phyloP scores from a whole-genome alignment of 257 asterid genomes.

The Ilex asprella region DNA sequence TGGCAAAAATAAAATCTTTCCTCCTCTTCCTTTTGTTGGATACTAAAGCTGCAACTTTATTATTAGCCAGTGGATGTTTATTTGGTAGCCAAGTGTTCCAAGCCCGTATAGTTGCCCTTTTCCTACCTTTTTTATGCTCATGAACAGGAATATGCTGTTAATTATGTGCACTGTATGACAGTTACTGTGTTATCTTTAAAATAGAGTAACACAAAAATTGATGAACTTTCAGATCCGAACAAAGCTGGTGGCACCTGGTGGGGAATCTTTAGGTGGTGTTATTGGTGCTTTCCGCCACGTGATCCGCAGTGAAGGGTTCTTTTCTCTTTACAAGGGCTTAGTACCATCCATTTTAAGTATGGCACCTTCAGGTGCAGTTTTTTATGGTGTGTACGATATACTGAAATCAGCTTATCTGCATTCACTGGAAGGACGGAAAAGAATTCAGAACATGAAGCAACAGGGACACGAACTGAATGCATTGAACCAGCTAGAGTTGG shows the following conservation, averaged over 20 bases:
- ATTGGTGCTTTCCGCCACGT: slow-evolving; percentile 83
- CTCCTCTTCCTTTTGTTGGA: background rate
- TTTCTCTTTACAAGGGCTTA: slow-evolving; percentile 55
- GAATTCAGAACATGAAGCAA: slow-evolving; percentile 57
- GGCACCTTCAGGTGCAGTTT: slow-evolving; percentile 71
- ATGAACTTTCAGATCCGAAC: slow-evolving; percentile 70
- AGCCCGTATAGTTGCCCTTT: background rate
- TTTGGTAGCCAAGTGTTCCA: no score
- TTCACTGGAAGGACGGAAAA: slow-evolving; percentile 77
- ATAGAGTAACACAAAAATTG: no score
- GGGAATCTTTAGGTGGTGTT: slow-evolving; percentile 87
- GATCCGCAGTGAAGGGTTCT: slow-evolving; percentile 43
- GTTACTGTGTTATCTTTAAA: no score
- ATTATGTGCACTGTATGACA: background rate
- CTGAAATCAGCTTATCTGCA: slow-evolving; percentile 56
- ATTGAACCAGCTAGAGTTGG: slow-evolving; percentile 82
- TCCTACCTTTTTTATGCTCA: background rate
- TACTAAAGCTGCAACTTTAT: background rate
- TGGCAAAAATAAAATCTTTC: background rate
- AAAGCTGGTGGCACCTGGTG: slow-evolving; percentile 92
- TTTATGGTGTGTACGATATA: slow-evolving; percentile 52
- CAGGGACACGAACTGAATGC: slow-evolving; percentile 67
- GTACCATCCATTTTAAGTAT: slow-evolving; percentile 52
- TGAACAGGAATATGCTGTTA: background rate
- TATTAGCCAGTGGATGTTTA: background rate